Base-by-base conservation (phyloP, 495 filamentous ascomycete species). In the Aspergillus asperescens region DNA sequence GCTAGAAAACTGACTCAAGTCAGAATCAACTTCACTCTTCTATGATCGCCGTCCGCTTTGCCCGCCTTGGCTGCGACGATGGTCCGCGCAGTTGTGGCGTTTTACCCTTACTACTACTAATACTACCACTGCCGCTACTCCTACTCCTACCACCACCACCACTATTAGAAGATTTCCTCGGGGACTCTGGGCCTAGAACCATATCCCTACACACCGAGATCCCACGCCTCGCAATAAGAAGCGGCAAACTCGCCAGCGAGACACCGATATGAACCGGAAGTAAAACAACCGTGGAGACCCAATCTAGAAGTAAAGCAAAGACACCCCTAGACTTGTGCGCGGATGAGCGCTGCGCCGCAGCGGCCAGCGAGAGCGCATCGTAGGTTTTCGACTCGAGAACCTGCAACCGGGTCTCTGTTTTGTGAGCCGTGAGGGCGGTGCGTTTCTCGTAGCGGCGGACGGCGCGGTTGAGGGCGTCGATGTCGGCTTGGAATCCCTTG, bases 381-480 rank as follows among this genome's bases (percentile, higher is more conserved):
- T 81, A 80, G 16, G 94, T 64, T 34, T 86, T 78, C 0, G 68
- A 62, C 50, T 95, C 85, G 13, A 96, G 69, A 20, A 81, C 77
- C 20, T 77, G 73, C 29, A 97, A 77, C 15, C 87, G 81, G 15
- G 78, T 77, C 40, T 97, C 90, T 8, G 83, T 92, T 55, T 91
- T 83, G 47, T 84, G 76, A 0, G 82, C 71, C 16, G 86, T 78
- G 1, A 91, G 66, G 0, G 85, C 83, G 9, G 84, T 82, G 51
- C 89, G 85, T 65, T 95, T 96, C 71, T 98, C 93, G 57, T 96
- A 96, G n/a, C 89, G 82, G 12, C 93, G 80, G 24, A 97, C 85
- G 0, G 93, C 93, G 16, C 93, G 85, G 52, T 88, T 92, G 29
- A 98, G 70, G 4, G 89, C 88, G 56, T 98, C 93, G 24, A 96